Evolutionary conservation across 192 early-diverging fungal species (phyloP).

Genomic region (Coemansia sp.): DNA sequence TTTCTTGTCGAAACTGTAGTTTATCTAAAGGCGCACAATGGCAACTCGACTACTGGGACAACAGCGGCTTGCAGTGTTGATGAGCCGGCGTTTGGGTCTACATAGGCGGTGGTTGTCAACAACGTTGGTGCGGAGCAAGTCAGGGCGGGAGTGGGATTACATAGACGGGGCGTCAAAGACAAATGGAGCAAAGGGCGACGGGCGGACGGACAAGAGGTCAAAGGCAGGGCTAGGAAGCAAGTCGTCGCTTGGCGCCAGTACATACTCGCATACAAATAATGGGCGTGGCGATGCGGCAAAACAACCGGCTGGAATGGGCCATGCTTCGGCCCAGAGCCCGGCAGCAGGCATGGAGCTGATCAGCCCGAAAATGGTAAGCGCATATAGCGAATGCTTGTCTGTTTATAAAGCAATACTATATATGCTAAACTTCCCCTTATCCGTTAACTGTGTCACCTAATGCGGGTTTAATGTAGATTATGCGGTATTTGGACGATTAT

Average conservation of each 20-base stretch:
- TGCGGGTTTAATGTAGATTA: constrained; percentile 54
- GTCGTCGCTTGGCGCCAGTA: constrained; percentile 12
- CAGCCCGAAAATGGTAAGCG: constrained; percentile 48
- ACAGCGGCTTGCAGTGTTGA: constrained; percentile 10
- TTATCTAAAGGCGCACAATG: constrained; percentile 6
- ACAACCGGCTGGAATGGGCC: constrained; percentile 4
- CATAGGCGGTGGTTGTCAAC: not conserved
- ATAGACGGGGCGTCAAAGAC: constrained; percentile 30
- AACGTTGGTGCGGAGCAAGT: constrained; percentile 5
- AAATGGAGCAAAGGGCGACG: not conserved
- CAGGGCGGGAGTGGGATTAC: constrained; percentile 51
- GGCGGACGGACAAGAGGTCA: not conserved
- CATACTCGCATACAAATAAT: constrained; percentile 9
- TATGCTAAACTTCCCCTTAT: not conserved
- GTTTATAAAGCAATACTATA: not conserved
- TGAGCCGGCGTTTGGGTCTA: not conserved
- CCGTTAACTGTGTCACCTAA: not conserved
- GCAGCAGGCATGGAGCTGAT: constrained; percentile 39
- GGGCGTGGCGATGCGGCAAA: constrained; percentile 18
- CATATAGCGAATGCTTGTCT: not conserved
- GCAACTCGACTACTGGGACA: constrained; percentile 30
- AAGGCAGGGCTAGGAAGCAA: not conserved
- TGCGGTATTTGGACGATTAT: constrained; percentile 77
- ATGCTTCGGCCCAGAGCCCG: constrained; percentile 5
- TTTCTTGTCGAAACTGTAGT: not conserved